Conservation (phyloP, 1,284 basidiomycete genomes). For the Athelia sp. region DNA sequence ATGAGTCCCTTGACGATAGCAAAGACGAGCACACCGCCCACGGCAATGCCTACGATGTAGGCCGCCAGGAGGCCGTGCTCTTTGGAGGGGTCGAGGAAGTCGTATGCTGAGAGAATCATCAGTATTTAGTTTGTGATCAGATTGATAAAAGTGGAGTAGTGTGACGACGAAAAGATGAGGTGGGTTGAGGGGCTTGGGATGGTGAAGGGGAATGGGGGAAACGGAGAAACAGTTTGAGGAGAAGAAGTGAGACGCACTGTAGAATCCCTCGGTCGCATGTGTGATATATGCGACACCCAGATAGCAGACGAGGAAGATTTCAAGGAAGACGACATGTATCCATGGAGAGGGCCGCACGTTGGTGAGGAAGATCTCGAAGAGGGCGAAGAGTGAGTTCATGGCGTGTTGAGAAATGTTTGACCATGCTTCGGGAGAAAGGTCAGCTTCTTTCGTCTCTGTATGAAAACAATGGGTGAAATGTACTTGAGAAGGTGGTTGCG, state of each 20-base stretch:
- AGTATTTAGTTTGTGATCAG: too few relatives aligned
- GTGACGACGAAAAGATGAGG: too few relatives aligned
- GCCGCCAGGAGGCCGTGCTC: neutral
- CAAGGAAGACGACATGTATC: constrained; percentile 40
- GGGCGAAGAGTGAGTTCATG: constrained; percentile 51
- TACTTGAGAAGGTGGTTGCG: too few relatives aligned
- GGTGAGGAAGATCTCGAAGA: constrained; percentile 56
- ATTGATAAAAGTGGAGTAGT: too few relatives aligned
- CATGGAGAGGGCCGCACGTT: constrained; percentile 49
- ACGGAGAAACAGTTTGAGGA: too few relatives aligned
- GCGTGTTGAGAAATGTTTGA: constrained; percentile 57
- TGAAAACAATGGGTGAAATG: too few relatives aligned
- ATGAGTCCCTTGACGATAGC: neutral
- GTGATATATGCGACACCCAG: constrained; percentile 66
- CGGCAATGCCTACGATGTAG: neutral
- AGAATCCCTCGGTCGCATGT: constrained; percentile 51
- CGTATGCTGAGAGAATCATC: too few relatives aligned
- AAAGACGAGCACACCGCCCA: too few relatives aligned
- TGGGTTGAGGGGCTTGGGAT: too few relatives aligned
- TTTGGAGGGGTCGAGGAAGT: neutral
- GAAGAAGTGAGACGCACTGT: constrained; percentile 47
- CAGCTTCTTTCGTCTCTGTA: too few relatives aligned
- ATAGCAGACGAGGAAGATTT: constrained; percentile 51
- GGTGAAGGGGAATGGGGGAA: too few relatives aligned
- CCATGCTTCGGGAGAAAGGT: constrained; percentile 37